Base-by-base conservation (phyloP, 257 asterid species). In the Paraleonurus japonicus region DNA sequence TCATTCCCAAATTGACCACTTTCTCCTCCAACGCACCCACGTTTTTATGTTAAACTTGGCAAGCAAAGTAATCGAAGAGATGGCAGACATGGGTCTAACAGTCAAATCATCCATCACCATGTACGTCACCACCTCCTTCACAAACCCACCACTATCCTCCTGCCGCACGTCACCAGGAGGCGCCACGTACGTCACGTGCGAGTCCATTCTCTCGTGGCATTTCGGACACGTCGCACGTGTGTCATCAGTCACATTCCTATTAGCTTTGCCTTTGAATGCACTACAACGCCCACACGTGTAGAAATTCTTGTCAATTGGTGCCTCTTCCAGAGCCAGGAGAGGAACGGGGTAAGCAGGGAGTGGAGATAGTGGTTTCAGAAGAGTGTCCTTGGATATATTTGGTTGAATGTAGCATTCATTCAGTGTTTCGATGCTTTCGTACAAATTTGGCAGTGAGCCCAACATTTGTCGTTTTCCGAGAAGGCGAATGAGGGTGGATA, bases 81-180 rank as follows among this genome's bases (percentile, higher is more conserved):
- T 75, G 0, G 80, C 28, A 0, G 83, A 78, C 79, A 67, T 72
- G 0, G 79, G 81, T 45, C 53, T 79, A 12, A 79, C 66, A 2
- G 20, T 67, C 50, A 83, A 37, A 28, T 83, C 62, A 75, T 80
- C 83, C 81, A 75, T 63, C 2, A 77, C 78, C 83, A 79, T n/a
- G 10, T 75, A 75, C 0, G 78, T 75, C 0, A 78, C 82, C 3
- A 55, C 69, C 0, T 72, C 88, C 79, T 81, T 81, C 32, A 85
- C 84, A 22, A 79, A 74, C 0, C 87, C 93, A 11, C 71, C 70
- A 0, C 57, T 77, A 0, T 0, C 54, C 3, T 28, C 61, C 15
- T 3, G 2, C 6, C 23, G 8, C 24, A 4, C 51, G 0, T 9
- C 4, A 1, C n/a, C 39, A 1, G 76, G 72, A 32, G 81, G 74